These are phyloP conservation scores for Flaveria robusta DNA, from an alignment of 129 eudicot species.

Conservation along the genomic window DNA sequence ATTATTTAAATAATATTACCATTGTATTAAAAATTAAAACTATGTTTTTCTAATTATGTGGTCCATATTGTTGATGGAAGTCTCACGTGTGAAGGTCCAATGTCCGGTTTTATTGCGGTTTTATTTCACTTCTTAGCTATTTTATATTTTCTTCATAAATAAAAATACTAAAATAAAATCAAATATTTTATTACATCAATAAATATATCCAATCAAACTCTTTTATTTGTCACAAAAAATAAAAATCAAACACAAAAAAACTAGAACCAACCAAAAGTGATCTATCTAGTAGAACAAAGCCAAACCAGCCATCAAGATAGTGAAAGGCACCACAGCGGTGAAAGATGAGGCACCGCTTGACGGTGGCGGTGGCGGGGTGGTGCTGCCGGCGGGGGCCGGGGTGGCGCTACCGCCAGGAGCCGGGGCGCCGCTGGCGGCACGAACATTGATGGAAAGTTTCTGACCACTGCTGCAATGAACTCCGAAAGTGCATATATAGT, in stretches of 20 bases:
- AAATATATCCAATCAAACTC: constrained; percentile 6
- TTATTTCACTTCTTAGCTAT: background rate
- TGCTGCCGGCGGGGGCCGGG: constrained; percentile 30
- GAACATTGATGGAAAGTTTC: constrained; percentile 42
- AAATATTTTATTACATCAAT: constrained; percentile 1
- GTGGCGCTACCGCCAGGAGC: constrained; percentile 10
- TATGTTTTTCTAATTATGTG: too few relatives aligned
- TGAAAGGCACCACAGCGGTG: constrained; percentile 36
- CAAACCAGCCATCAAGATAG: constrained; percentile 39
- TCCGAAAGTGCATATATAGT: constrained; percentile 44
- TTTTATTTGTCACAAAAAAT: background rate
- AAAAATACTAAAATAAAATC: background rate
- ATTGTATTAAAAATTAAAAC: too few relatives aligned
- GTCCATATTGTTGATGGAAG: too few relatives aligned
- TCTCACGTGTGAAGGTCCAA: too few relatives aligned
- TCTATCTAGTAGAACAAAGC: constrained; percentile 46
- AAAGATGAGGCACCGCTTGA: constrained; percentile 7
- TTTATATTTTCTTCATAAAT: background rate
- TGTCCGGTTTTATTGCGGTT: too few relatives aligned
- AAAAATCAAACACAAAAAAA: constrained; percentile 8
- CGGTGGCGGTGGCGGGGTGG: constrained; percentile 20
- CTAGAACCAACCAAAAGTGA: constrained; percentile 18
- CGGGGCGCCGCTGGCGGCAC: background rate
- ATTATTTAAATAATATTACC: too few relatives aligned
- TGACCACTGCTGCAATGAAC: constrained; percentile 40